Base-by-base conservation (phyloP, 345 rosid species). In the Populus pruinosa region DNA sequence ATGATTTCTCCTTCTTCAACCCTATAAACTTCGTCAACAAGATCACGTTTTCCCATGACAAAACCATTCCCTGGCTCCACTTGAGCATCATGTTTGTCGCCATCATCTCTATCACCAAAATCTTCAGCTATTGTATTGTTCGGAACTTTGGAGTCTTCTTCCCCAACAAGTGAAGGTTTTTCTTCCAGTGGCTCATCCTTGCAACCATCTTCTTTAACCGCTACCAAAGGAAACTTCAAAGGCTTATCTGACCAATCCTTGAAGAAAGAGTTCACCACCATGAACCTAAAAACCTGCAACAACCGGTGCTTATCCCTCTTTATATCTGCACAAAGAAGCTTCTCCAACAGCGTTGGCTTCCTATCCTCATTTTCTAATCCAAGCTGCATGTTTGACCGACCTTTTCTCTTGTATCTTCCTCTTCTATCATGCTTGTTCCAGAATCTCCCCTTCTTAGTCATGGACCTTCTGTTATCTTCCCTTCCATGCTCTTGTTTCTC, bases 221-320 rank as follows among this genome's bases (percentile, higher is more conserved):
- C 76, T 49, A 91, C 92, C 69, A 23, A 16, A 55, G 94, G 97
- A 81, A 84, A 89, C 71, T 87, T 80, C 80, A 93, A 71, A 21
- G 95, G 85, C 81, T 88, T 83, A 77, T 88, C 92, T 6, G 92
- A 92, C 79, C 81, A 82, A 71, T 88, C 91, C 72, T 89, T 77
- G 75, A 94, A 87, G 87, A 88, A 91, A 21, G 92, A 81, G 82
- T 96, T 96, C 66, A 69, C 76, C 27, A 82, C 93, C 89, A 96
- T 85, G 89, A 94, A 91, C 79, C 92, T 86, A 49, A 92, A 81
- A 47, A 83, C 91, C 85, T 93, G 99, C 78, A 96, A 78, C 83
- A 96, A 78, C 13, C 41, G 86, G 69, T 38, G 81, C 79, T 91
- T 89, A 29, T 92, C 97, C 87, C 83, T 89, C 88, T 79, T 87